Conservation (phyloP, 1,284 basidiomycete genomes). For the Cutaneotrichosporon sp. region DNA sequence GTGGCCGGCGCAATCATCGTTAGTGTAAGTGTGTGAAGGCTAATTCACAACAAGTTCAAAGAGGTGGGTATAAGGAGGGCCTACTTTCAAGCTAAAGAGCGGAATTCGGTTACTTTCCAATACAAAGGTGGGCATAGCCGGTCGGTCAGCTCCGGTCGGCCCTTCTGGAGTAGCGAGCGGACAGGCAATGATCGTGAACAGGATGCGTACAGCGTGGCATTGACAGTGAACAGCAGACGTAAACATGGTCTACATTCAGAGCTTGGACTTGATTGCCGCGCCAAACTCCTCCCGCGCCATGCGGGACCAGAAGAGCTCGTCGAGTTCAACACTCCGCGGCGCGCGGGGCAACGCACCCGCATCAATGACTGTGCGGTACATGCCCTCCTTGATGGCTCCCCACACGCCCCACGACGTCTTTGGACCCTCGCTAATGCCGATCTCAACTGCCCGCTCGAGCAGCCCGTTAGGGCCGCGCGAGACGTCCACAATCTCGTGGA, state of each 20-base stretch:
- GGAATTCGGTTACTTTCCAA: not conserved
- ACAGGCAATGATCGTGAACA: not conserved
- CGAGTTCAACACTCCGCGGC: not conserved
- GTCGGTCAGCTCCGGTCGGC: not conserved
- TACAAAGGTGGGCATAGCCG: not conserved
- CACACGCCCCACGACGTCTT: conserved; percentile 17
- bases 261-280: no score
- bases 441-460: conserved; percentile 54
- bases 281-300: not conserved
- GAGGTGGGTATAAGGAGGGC: not conserved
- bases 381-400: conserved; percentile 7
- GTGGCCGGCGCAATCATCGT: not conserved
- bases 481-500: conserved; percentile 67
- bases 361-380: not conserved
- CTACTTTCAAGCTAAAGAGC: not conserved
- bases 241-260: no score
- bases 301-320: conserved; percentile 3
- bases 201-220: not conserved
- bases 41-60: not conserved
- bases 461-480: conserved; percentile 50
- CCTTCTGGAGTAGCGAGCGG: not conserved
- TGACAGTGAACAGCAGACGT: not conserved
- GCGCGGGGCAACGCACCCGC: not conserved
- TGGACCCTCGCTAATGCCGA: conserved; percentile 39
- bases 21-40: no score